Evolutionary conservation across 352 stramenopile species (phyloP), one percentile per base, ranked within the genome.

Genomic region (Pythium scleroteichum): DNA sequence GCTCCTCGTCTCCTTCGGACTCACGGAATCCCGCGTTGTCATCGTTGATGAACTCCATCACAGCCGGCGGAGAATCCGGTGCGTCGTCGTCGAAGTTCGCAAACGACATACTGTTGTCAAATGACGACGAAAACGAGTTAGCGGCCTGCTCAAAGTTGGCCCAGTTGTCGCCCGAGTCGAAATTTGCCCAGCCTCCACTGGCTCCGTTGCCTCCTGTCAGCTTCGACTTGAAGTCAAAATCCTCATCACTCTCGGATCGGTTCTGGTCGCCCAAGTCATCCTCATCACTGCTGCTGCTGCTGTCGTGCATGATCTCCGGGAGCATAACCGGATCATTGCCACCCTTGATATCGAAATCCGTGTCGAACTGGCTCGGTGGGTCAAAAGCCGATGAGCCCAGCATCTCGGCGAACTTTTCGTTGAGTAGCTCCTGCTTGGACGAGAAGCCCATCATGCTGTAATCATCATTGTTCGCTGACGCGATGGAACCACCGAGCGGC

Each of bases 291-390:
- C 71, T 95, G 69, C 85, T 94, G 72, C 85, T 95, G 68, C 85
- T 95, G 66, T 92, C 82, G 59, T 93, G 84, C 76, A 91, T 89
- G 58, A 93, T 93, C 62, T 91, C 83, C 0, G 85, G 85, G 17
- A 93, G 59, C 79, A 92, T 90, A 1, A 76, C 73, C 42, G 83
- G 88, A 64, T 93, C 83, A 58, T 66, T 63, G 55, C 62, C 73
- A 51, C 80, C 60, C 64, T 86, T 83, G 39, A 88, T 76, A 23
- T 91, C 80, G 46, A 92, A 91, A 53, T 90, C 85, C 32, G 73
- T 82, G 56, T 94, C 83, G 61, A 90, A 91, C 4, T 75, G 62
- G 48, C 79, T 63, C 5, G 73, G 49, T 17, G 63, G 68, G 14
- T 73, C 78, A 56, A 89, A 92, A 7, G 79, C 78, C 6, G 79